These are phyloP conservation scores for Canavalia gladiata DNA, from an alignment of 306 rosid genomes.

Conservation along the genomic window DNA sequence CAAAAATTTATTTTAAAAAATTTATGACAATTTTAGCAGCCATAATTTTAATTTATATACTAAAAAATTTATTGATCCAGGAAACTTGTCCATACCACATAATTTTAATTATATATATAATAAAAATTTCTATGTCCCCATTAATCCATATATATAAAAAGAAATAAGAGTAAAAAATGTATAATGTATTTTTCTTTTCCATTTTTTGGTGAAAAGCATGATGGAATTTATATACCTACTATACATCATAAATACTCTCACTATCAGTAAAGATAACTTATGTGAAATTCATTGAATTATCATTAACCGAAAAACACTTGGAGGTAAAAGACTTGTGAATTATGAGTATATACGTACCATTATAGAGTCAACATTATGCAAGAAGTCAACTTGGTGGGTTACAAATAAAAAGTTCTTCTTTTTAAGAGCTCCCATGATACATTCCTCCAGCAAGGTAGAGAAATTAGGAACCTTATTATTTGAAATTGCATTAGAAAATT, in stretches of 20 bases:
- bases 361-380: constrained; percentile 83
- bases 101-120: too few relatives aligned
- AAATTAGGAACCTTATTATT: constrained; percentile 17
- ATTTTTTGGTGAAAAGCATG: neutral
- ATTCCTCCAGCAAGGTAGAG: constrained; percentile 65
- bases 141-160: too few relatives aligned
- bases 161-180: neutral
- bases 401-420: constrained; percentile 80
- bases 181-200: neutral
- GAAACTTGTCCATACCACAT: too few relatives aligned
- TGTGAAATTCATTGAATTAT: neutral
- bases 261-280: neutral
- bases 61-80: too few relatives aligned
- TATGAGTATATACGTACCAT: constrained; percentile 54
- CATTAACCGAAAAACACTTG: too few relatives aligned
- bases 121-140: too few relatives aligned
- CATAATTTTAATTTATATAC: too few relatives aligned
- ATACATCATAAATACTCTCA: neutral
- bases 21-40: too few relatives aligned
- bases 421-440: constrained; percentile 80
- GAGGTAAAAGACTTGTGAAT: neutral
- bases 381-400: constrained; percentile 94
- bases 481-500: neutral
- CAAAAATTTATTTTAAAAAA: too few relatives aligned
- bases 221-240: neutral